Evolutionary conservation across 257 asterid genomes (phyloP).

Genomic region (Penstemon eatonii): DNA sequence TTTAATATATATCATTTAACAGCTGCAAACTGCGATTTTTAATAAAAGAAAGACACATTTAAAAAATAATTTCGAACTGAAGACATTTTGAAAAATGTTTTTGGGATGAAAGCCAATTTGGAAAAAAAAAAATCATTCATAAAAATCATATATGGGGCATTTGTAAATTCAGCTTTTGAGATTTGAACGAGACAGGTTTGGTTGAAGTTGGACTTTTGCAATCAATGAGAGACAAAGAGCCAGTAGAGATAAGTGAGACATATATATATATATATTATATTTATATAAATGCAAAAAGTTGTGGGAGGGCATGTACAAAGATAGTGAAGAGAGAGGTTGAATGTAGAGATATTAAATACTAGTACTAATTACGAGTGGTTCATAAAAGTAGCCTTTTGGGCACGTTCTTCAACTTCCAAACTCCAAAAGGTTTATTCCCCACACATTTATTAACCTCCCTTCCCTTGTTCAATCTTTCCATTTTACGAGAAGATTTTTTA

Average conservation of each 20-base stretch:
- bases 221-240: slow-evolving; percentile 7
- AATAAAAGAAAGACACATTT: too few relatives aligned
- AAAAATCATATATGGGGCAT: too few relatives aligned
- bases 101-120: too few relatives aligned
- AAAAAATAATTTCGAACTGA: too few relatives aligned
- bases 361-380: not conserved
- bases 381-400: not conserved
- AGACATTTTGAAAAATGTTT: too few relatives aligned
- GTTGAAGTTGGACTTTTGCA: slow-evolving; percentile 19
- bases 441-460: too few relatives aligned
- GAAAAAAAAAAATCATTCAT: too few relatives aligned
- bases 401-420: not conserved
- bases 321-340: not conserved
- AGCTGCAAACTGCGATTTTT: too few relatives aligned
- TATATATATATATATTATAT: not conserved
- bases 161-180: not conserved
- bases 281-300: slow-evolving; percentile 22
- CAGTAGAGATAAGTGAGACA: not conserved
- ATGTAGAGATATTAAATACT: too few relatives aligned
- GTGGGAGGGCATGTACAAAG: not conserved
- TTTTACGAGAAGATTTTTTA: too few relatives aligned
- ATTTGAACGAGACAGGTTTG: not conserved
- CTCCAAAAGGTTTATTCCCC: not conserved
- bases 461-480: too few relatives aligned
- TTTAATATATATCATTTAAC: too few relatives aligned